Base-by-base conservation (phyloP, 2,329 filamentous ascomycete genomes). In the Malbranchea cinnamomea region DNA sequence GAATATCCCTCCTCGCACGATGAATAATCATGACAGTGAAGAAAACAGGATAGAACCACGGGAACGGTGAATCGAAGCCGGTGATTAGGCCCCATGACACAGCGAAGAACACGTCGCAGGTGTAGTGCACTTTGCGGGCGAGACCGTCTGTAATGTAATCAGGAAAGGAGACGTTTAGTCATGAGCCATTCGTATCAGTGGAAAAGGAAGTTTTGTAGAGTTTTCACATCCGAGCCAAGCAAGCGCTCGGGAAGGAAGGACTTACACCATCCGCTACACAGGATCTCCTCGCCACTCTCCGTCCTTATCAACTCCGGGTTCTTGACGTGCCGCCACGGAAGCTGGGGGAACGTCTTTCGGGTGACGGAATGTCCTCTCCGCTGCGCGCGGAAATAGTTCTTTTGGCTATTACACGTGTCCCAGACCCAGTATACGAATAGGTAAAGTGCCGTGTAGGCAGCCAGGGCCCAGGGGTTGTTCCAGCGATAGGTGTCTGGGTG, bases 351-450 rank as follows among this genome's bases (percentile, higher is more conserved):
- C 2, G 82, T 75, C 45, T 75, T 80, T 45, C 84, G 78, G 51
- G 71, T 62, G 31, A 77, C 56, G 28, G 52, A 37, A 13, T 72
- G 74, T 37, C 82, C 82, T 34, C 75, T 71, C 59, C 91, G 81
- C 57, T 71, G 67, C 40, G 76, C 70, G 33, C 83, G 74, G 70
- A 87, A 93, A 40, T 78, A 74, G 60, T 91, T 92, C 70, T 93
- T 92, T 57, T 93, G 84, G 47, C 73, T 81, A 60, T 92, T 91
- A 57, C 73, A 75, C 26, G 81, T 89, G 50, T 92, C 84, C 82
- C 84, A 92, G 33, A 89, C 66, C 71, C 80, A 87, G 64, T 92
- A 92, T 40, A 78, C 71, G 50, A 79, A 76, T 26, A 89, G 60
- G 50, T 92, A 91, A 11, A 66, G 63, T 23, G 63, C 49, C 47